These are phyloP conservation scores for Rhazya stricta DNA, from an alignment of 257 asterid species.

Conservation along the genomic window DNA sequence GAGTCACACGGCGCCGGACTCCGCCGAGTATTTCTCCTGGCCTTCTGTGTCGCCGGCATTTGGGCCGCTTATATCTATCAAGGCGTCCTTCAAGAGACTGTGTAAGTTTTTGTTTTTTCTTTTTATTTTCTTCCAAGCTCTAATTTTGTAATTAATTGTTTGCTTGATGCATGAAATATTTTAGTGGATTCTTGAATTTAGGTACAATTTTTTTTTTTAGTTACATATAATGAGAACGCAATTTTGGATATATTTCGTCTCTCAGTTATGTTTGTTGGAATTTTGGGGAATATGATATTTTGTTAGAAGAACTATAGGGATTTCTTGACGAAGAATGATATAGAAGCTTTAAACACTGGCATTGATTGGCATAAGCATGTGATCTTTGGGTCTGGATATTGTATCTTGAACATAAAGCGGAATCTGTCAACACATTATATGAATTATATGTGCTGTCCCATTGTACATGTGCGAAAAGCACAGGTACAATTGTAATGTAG, in stretches of 20 bases:
- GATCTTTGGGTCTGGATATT: background rate
- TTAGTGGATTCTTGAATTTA: background rate
- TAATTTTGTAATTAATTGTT: background rate
- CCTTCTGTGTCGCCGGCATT: constrained; percentile 86
- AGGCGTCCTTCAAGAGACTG: constrained; percentile 91
- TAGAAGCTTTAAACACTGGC: background rate
- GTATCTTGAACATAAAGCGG: background rate
- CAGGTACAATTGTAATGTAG: background rate
- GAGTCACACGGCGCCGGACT: constrained; percentile 69
- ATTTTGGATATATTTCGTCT: too few relatives aligned
- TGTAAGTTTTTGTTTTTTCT: constrained; percentile 45
- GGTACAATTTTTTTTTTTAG: background rate
- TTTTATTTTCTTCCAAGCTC: background rate
- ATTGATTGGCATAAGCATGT: background rate
- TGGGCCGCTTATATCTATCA: constrained; percentile 97
- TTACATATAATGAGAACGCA: background rate
- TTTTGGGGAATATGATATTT: constrained; percentile 2
- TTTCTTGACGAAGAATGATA: background rate
- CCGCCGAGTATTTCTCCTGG: constrained; percentile 70
- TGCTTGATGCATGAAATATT: background rate
- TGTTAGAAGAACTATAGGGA: background rate
- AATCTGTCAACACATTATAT: background rate
- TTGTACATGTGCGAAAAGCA: background rate
- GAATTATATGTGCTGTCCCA: background rate
- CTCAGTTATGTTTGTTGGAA: background rate